Base-by-base conservation (phyloP, 176 grass and related monocot species). In the Bolboschoenus planiculmis region DNA sequence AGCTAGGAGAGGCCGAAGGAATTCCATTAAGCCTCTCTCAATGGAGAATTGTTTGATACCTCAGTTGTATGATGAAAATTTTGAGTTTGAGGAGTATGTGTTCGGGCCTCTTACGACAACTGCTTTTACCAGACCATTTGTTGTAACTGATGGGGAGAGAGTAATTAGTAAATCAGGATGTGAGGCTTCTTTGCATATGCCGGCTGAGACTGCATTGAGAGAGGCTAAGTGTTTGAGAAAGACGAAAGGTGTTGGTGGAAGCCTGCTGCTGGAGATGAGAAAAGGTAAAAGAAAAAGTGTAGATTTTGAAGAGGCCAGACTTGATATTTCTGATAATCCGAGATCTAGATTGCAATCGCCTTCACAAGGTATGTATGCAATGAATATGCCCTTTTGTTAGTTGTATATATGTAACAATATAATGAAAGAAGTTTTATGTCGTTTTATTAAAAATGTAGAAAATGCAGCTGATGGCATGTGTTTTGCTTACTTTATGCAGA, bases 31-130 rank as follows among this genome's bases (percentile, higher is more conserved):
- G 56, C 90, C 96, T 27, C 82, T 98, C 55, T 83, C 84, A 18
- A 80, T 85, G 23, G 91, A 91, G 71, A 88, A 93, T 85, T 88
- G 90, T 8, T 93, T 87, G 46, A 83, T 93, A 78, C 92, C 92
- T 54, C 92, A 95, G 3, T 85, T 95, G 86, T 93, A 93, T 67
- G 78, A 84, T 23, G 84, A 90, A 30, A 77, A 93, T 37, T 91
- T 95, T 46, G 92, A 90, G 84, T 85, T 93, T 81, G 92, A 98
- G 68, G 96, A 98, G 15, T 94, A 85, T 87, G 90, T 78, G 14
- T 93, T 91, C 39, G 86, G 86, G 80, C 78, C 92, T 82, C 78
- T 88, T 88, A 86, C 83, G 39, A 85, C 92, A 40, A 85, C 90
- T 74, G 58, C 79, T 82, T 58, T 84, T 85, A 59, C 56, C 43